These are phyloP conservation scores for Penicillium egyptiacum DNA, from an alignment of 495 filamentous ascomycete genomes.

Conservation along the genomic window DNA sequence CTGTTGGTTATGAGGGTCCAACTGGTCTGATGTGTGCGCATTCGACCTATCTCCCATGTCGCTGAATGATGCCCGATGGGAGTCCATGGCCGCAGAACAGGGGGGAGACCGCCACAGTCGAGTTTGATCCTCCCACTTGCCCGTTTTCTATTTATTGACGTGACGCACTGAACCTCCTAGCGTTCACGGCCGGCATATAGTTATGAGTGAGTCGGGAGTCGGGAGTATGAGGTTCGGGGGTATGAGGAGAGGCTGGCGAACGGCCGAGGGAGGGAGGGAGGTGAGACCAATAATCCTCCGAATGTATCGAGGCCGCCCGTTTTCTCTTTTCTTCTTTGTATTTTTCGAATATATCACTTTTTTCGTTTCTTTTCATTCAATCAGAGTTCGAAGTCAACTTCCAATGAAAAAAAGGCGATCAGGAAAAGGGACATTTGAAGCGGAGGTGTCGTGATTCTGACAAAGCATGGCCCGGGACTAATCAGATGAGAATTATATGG, in stretches of 20 bases:
- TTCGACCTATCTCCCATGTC: conserved; percentile 31
- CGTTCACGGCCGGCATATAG: conserved; percentile 6
- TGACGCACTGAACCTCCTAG: conserved; percentile 2
- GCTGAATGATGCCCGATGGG: conserved; percentile 34
- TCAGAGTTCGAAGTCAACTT: conserved; percentile 1
- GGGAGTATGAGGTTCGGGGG: conserved; percentile 1
- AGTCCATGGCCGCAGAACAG: conserved; percentile 27
- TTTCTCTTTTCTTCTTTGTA: background rate
- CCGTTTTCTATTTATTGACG: background rate
- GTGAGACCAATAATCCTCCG: conserved; percentile 12
- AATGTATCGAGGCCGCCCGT: background rate
- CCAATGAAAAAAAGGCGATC: conserved; percentile 8
- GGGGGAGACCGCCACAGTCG: conserved; percentile 8
- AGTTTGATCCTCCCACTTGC: conserved; percentile 3
- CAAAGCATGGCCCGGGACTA: conserved; percentile 32
- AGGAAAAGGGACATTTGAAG: conserved; percentile 26
- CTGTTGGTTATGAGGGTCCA: conserved; percentile 33
- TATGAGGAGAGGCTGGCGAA: conserved; percentile 13
- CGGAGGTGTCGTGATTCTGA: conserved; percentile 36
- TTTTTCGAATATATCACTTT: background rate
- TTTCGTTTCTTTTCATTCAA: background rate
- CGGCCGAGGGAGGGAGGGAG: conserved; percentile 22
- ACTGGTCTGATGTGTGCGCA: conserved; percentile 35
- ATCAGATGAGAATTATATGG: conserved; percentile 10
- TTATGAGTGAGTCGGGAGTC: conserved; percentile 1